Evolutionary conservation across 2,329 filamentous ascomycete genomes (phyloP).

Genomic region (Teratosphaeriaceae sp.): DNA sequence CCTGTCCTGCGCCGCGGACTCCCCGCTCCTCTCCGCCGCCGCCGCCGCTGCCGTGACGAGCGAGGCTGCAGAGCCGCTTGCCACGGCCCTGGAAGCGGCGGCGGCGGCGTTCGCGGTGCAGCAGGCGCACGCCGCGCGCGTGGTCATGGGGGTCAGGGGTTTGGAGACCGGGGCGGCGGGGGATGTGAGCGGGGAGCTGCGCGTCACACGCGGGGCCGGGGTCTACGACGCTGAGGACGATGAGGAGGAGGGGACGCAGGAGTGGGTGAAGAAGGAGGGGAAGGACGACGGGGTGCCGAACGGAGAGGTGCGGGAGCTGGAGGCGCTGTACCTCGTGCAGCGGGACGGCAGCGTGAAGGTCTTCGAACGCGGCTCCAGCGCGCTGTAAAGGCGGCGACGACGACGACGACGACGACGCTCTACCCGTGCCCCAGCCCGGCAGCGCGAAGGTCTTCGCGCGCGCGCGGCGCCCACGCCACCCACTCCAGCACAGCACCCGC

Average conservation of each 20-base stretch:
- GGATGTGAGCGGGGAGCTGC: slow-evolving; percentile 83
- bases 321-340: slow-evolving; percentile 74
- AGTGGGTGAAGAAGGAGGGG: slow-evolving; percentile 43
- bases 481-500: no score
- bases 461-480: no score
- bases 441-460: no score
- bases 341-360: slow-evolving; percentile 74
- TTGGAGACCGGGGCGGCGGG: slow-evolving; percentile 83
- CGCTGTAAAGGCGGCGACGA: not conserved
- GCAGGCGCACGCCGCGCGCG: slow-evolving; percentile 67
- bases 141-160: slow-evolving; percentile 64
- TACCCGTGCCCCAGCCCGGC: no score
- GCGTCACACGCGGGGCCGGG: slow-evolving; percentile 58
- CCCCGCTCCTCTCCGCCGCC: slow-evolving; percentile 54
- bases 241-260: slow-evolving; percentile 3
- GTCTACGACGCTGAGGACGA: slow-evolving; percentile 18
- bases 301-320: slow-evolving; percentile 50
- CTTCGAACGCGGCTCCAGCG: slow-evolving; percentile 65
- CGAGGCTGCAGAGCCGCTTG: slow-evolving; percentile 25
- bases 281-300: not conserved
- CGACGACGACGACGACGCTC: no score
- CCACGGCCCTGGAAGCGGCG: slow-evolving; percentile 61
- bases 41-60: no score
- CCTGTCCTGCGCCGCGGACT: slow-evolving; percentile 64
- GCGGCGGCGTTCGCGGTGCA: slow-evolving; percentile 65